These are phyloP conservation scores for Coemansia sp. DNA, from an alignment of 192 early-diverging fungal species.

Conservation along the genomic window DNA sequence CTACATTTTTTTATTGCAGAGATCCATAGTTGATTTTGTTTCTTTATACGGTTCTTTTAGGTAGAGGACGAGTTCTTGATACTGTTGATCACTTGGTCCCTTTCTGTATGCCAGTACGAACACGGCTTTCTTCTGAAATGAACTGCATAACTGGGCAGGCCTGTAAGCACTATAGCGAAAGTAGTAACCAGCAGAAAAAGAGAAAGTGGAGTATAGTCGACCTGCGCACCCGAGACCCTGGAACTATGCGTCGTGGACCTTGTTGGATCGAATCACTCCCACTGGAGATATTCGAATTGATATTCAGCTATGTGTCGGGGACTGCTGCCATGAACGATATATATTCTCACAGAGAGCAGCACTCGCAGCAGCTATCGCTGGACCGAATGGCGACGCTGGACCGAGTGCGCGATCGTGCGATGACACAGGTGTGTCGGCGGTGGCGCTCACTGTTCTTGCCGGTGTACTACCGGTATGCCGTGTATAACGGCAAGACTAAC, in stretches of 20 bases:
- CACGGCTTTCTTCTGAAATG: not conserved
- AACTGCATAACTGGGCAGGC: conserved; percentile 1
- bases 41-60: not conserved
- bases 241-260: not conserved
- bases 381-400: not conserved
- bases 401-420: not conserved
- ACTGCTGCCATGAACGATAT: conserved; percentile 7
- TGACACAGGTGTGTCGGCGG: conserved; percentile 12
- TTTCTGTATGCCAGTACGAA: not conserved
- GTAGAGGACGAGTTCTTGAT: not conserved
- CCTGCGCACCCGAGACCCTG: not conserved
- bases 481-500: conserved; percentile 16
- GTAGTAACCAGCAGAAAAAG: not conserved
- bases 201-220: not conserved
- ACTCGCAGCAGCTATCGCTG: not conserved
- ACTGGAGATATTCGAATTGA: conserved; percentile 4
- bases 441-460: conserved; percentile 20
- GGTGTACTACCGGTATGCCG: conserved; percentile 15
- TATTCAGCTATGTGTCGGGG: conserved; percentile 23
- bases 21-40: not conserved
- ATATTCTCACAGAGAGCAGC: not conserved
- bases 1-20: not conserved
- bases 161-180: not conserved
- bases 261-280: conserved; percentile 20
- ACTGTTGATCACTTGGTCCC: not conserved